A percentile compares a stretch with the other conserved stretches of the same genome.
These are phyloP conservation scores for Rhynchospora breviuscula DNA, from an alignment of 176 grass and related monocot genomes.

Conservation along the genomic window DNA sequence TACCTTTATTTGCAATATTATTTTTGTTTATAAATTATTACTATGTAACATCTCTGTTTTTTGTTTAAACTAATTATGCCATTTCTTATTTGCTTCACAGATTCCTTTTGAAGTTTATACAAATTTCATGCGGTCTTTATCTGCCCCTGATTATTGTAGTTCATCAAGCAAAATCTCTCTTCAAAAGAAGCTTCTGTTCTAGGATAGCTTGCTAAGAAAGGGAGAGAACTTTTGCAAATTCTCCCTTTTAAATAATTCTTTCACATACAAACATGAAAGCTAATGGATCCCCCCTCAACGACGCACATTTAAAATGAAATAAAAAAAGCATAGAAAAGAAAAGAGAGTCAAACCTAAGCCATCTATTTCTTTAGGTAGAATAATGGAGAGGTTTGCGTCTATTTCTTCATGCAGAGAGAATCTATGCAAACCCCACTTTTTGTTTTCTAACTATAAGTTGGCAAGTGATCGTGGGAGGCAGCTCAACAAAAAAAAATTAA, in stretches of 20 bases:
- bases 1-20: background rate
- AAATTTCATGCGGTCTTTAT: background rate
- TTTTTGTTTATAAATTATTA: background rate
- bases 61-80: background rate
- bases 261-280: slow-evolving; percentile 11
- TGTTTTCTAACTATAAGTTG: slow-evolving; percentile 33
- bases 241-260: slow-evolving; percentile 29
- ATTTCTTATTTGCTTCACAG: background rate
- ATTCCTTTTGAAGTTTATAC: background rate
- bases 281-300: slow-evolving; percentile 50
- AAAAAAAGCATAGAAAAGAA: slow-evolving; percentile 28
- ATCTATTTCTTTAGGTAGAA: slow-evolving; percentile 38
- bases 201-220: slow-evolving; percentile 50
- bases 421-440: slow-evolving; percentile 51
- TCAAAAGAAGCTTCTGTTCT: slow-evolving; percentile 38
- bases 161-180: background rate
- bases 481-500: slow-evolving; percentile 10
- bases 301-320: slow-evolving; percentile 57
- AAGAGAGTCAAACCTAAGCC: slow-evolving; percentile 65
- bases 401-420: slow-evolving; percentile 50
- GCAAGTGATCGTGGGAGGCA: background rate
- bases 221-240: slow-evolving; percentile 43
- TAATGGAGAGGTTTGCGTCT: slow-evolving; percentile 44
- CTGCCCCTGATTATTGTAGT: background rate
- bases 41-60: background rate